phyloP scores from a whole-genome alignment of 225 moss, liverwort and hornwort species.

The Straminergon stramineum region DNA sequence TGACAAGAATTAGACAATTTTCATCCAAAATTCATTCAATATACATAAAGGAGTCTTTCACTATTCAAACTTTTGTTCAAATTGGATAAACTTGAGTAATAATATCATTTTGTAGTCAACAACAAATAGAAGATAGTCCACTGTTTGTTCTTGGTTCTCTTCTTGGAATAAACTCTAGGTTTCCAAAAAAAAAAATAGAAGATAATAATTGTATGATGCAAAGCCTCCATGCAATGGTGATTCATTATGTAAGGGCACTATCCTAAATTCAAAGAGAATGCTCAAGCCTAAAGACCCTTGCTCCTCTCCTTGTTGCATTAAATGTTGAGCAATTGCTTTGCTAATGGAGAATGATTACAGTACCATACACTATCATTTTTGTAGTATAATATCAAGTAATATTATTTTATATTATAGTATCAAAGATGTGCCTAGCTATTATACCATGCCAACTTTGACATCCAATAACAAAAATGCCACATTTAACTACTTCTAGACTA shows the following conservation, averaged over 20 bases:
- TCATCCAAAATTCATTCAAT: not conserved
- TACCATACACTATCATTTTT: not conserved
- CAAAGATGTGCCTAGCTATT: too few species aligned
- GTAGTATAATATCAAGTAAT: too few species aligned
- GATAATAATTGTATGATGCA: not conserved
- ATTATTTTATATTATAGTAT: too few species aligned
- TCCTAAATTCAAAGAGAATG: rapidly evolving
- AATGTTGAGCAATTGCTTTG: not conserved
- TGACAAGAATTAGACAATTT: not conserved
- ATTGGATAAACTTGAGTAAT: not conserved
- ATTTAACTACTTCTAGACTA: too few species aligned
- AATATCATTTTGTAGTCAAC: not conserved
- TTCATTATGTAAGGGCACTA: not conserved
- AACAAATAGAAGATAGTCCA: not conserved
- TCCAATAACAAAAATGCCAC: not conserved
- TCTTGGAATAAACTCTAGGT: too few species aligned
- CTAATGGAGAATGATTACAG: rapidly evolving
- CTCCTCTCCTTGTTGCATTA: too few species aligned
- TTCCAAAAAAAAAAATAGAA: too few species aligned
- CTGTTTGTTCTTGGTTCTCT: too few species aligned
- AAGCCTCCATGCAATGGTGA: not conserved
- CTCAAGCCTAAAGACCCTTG: rapidly evolving
- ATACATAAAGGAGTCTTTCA: not conserved
- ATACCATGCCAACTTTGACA: not conserved
- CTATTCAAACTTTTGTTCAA: not conserved